Evolutionary conservation across 495 filamentous ascomycete species (phyloP).

Genomic region (Rhizodiscina lignyota): DNA sequence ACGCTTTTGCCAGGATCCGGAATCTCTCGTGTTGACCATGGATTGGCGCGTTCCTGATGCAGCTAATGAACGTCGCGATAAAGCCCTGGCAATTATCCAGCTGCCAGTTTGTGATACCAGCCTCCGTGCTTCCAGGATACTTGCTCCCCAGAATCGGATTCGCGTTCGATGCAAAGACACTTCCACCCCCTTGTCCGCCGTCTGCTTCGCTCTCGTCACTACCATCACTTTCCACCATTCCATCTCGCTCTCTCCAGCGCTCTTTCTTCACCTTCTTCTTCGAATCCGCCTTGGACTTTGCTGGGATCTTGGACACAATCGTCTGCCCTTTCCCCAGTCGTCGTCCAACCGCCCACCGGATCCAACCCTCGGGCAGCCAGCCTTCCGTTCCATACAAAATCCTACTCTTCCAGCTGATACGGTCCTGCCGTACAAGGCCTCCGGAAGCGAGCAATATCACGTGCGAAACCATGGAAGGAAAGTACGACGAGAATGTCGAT

Average conservation of each 20-base stretch:
- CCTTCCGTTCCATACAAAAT: conserved; percentile 41
- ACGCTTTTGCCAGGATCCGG: conserved; percentile 22
- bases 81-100: conserved; percentile 37
- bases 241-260: background rate
- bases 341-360: conserved; percentile 33
- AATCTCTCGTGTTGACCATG: conserved; percentile 35
- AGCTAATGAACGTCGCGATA: conserved; percentile 38
- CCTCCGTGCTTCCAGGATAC: conserved; percentile 27
- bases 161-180: conserved; percentile 23
- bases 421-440: conserved; percentile 51
- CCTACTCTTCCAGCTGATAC: conserved; percentile 39
- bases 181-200: conserved; percentile 16
- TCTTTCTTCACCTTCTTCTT: background rate
- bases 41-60: conserved; percentile 40
- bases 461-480: conserved; percentile 46
- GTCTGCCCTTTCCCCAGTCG: conserved; percentile 25
- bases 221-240: conserved; percentile 4
- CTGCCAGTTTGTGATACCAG: conserved; percentile 37
- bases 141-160: conserved; percentile 11
- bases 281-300: conserved; percentile 1
- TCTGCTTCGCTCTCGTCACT: conserved; percentile 3
- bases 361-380: conserved; percentile 38
- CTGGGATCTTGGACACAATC: conserved; percentile 8
- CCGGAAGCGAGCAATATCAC: conserved; percentile 61
- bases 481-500: conserved; percentile 54